Conservation (phyloP, 2,329 filamentous ascomycete species). For the Ophiocordyceps camponoti-saundersi region DNA sequence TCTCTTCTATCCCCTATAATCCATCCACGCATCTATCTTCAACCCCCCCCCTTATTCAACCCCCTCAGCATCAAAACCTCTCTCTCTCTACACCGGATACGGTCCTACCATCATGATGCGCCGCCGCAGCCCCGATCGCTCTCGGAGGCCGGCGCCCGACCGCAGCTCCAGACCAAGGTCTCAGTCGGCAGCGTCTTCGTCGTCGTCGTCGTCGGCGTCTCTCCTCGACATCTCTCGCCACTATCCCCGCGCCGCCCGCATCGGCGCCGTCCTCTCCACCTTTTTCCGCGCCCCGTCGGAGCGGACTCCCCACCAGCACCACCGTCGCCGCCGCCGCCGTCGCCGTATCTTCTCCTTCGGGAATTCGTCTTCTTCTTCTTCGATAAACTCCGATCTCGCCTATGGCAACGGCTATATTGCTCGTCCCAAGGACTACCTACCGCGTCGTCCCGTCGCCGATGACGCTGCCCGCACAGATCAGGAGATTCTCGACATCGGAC, state of each 20-base stretch:
- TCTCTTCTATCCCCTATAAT: too few relatives aligned
- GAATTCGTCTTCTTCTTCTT: conserved; percentile 52
- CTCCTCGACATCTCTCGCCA: conserved; percentile 49
- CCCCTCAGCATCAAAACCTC: too few relatives aligned
- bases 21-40: background rate
- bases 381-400: conserved; percentile 49
- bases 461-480: conserved; percentile 24
- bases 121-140: conserved; percentile 38
- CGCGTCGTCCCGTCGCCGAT: background rate
- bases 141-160: conserved; percentile 28
- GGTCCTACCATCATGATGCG: conserved; percentile 28
- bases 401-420: conserved; percentile 46
- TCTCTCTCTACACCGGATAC: too few relatives aligned
- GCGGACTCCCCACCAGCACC: conserved; percentile 22
- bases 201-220: conserved; percentile 38
- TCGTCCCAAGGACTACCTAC: conserved; percentile 13
- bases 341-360: conserved; percentile 31
- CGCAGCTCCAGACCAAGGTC: conserved; percentile 28
- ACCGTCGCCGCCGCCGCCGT: conserved; percentile 26
- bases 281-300: conserved; percentile 49
- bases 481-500: conserved; percentile 38
- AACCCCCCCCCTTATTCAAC: background rate
- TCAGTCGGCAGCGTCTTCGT: conserved; percentile 23
- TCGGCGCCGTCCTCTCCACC: conserved; percentile 38
- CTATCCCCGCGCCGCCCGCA: conserved; percentile 25